Percentiles rank a stretch among this genome's conserved stretches.
These are phyloP conservation scores for Penicillium diatomitis DNA, from an alignment of 495 filamentous ascomycete genomes.

Conservation along the genomic window DNA sequence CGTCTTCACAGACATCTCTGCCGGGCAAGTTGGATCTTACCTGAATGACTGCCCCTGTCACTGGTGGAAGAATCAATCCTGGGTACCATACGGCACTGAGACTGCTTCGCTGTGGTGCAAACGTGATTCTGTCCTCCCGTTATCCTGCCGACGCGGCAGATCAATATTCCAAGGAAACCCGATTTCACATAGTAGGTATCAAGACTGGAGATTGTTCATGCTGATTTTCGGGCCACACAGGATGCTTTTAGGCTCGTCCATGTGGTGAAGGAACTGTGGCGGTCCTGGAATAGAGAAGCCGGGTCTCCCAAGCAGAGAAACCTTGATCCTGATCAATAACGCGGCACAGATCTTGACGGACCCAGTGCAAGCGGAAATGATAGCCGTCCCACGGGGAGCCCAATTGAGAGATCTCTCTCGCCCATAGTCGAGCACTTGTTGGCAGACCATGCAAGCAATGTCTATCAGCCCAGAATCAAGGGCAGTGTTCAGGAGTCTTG, in stretches of 20 bases:
- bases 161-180: slow-evolving; percentile 23
- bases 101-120: slow-evolving; percentile 37
- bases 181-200: slow-evolving; percentile 26
- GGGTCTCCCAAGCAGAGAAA: neutral
- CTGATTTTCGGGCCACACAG: slow-evolving; percentile 36
- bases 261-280: slow-evolving; percentile 15
- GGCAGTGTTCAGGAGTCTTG: neutral
- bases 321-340: slow-evolving; percentile 41
- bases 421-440: neutral
- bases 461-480: neutral
- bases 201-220: slow-evolving; percentile 31
- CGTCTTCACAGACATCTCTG: slow-evolving; percentile 21
- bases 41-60: slow-evolving; percentile 33
- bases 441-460: neutral
- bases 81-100: slow-evolving; percentile 37
- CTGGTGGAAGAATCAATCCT: slow-evolving; percentile 38
- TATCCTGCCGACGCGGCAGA: slow-evolving; percentile 37
- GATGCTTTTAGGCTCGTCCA: slow-evolving; percentile 35
- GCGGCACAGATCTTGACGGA: slow-evolving; percentile 43
- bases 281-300: slow-evolving; percentile 15
- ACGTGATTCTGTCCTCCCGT: slow-evolving; percentile 38
- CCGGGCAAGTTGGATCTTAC: slow-evolving; percentile 23
- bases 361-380: slow-evolving; percentile 27
- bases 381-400: slow-evolving; percentile 23
- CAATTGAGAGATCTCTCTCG: slow-evolving; percentile 2